Evolutionary conservation across 805 yeast genomes (phyloP), one percentile per base, ranked within the genome.

Genomic region (Starmerella riodocensis): DNA sequence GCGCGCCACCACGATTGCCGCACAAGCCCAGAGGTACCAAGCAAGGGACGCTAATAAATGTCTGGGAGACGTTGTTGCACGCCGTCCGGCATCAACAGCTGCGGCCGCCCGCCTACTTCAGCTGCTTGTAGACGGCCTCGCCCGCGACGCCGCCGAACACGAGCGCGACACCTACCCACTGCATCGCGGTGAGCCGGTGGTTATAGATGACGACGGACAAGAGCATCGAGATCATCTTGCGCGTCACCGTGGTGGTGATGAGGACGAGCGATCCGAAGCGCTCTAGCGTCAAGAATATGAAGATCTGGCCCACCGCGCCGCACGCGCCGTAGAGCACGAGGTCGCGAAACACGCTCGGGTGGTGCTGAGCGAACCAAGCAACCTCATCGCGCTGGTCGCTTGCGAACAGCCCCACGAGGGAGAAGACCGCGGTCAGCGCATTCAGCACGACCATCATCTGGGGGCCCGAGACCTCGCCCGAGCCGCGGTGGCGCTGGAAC

Each of bases 201-300:
- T 91, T 88, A 60, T 84, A 88, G 47, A 88, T 62, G 3, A 83
- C 57, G 36, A 91, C 95, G 53, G 94, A 80, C 38, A 88, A 60
- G 25, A 85, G 68, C 97, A 91, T 88, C 29, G 96, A 84, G 35
- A 85, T 65, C 95, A 91, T 88, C 55, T 91, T 91, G 51, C 99
- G 70, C 1, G 98, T 88, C 8, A 91, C 96, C 0, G 97, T 91
- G 14, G 93, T 88, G 29, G 94, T 88, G 22, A 88, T 85, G 39
- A 91, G 65, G 0, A 81, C 71, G 43, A 91, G 63, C 2, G 95
- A 83, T 35, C 88, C 94, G 55, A 82, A 91, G 42, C 73, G 69
- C 50, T 83, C 91, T 33, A 91, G 62, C 2, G 94, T 84, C 38
- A 75, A 60, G 55, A 86, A 91, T 31, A 91, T 83, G 61, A 93